phyloP scores from a whole-genome alignment of 192 early-diverging fungal species.

The Spizellomyces sp. region DNA sequence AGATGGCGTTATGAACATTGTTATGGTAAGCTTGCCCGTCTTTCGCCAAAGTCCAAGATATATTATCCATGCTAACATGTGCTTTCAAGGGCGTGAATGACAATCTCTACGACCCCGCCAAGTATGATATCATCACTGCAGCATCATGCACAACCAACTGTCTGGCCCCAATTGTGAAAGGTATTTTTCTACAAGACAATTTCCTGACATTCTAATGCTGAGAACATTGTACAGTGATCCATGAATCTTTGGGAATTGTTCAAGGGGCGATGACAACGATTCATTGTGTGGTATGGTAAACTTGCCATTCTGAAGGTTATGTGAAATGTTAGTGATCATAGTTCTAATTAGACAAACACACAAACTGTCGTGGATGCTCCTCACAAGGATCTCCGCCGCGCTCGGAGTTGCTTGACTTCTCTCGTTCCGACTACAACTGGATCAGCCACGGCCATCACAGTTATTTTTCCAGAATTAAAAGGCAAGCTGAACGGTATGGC shows the following conservation, averaged over 20 bases:
- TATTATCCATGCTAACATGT: neutral
- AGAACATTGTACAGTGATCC: constrained; percentile 12
- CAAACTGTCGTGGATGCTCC: constrained; percentile 28
- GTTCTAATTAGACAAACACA: constrained; percentile 22
- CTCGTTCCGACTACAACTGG: constrained; percentile 28
- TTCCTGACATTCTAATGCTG: neutral
- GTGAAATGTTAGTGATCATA: neutral
- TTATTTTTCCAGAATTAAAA: constrained; percentile 20
- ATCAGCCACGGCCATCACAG: constrained; percentile 29
- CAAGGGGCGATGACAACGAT: constrained; percentile 25
- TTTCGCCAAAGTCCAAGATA: neutral
- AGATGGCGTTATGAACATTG: constrained; percentile 28
- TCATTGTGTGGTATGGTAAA: constrained; percentile 12
- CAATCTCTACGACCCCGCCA: constrained; percentile 8
- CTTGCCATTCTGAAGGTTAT: neutral
- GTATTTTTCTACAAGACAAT: neutral
- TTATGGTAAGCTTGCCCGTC: constrained; percentile 5
- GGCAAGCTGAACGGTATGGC: constrained; percentile 32
- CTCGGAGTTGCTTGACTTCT: constrained; percentile 27
- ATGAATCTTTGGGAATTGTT: constrained; percentile 17
- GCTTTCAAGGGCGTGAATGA: constrained; percentile 19
- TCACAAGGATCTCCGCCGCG: constrained; percentile 27
- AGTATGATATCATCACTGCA: constrained; percentile 21
- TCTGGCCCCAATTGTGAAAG: constrained; percentile 23
- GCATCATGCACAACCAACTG: constrained; percentile 26